Conservation (phyloP, 2,329 filamentous ascomycete species). For the Didymosphaeria variabile region DNA sequence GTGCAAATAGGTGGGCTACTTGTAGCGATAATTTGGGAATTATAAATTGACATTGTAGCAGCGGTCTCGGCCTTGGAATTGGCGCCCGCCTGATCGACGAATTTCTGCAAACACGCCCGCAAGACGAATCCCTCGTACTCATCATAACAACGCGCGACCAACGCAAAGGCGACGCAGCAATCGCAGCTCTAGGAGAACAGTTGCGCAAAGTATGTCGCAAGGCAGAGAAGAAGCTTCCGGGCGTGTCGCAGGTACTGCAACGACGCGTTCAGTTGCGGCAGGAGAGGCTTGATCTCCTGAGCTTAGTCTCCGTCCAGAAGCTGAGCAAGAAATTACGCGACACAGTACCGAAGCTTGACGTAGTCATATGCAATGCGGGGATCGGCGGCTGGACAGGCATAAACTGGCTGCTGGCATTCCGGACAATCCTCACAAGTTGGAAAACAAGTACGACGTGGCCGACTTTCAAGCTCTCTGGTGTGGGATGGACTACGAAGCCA, state of each 20-base stretch:
- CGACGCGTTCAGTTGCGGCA: slow-evolving; percentile 61
- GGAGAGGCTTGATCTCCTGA: slow-evolving; percentile 67
- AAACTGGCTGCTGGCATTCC: slow-evolving; percentile 70
- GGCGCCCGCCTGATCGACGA: slow-evolving; percentile 88
- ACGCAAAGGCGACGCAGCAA: slow-evolving; percentile 77
- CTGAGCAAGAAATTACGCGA: slow-evolving; percentile 63
- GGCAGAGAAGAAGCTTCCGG: slow-evolving; percentile 47
- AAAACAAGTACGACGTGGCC: slow-evolving; percentile 79
- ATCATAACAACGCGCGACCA: slow-evolving; percentile 83
- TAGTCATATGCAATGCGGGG: slow-evolving; percentile 85
- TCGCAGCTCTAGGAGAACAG: slow-evolving; percentile 70
- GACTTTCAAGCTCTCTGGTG: slow-evolving; percentile 72
- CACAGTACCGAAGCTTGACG: slow-evolving; percentile 76
- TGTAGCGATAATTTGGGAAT: not conserved
- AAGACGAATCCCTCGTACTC: slow-evolving; percentile 75
- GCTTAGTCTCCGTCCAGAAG: slow-evolving; percentile 63
- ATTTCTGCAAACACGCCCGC: slow-evolving; percentile 76
- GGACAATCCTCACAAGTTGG: slow-evolving; percentile 67
- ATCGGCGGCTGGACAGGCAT: slow-evolving; percentile 87
- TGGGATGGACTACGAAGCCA: slow-evolving; percentile 63
- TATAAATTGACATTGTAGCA: slow-evolving; percentile 55
- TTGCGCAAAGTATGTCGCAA: slow-evolving; percentile 58
- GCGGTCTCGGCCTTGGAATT: slow-evolving; percentile 86
- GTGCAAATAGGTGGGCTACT: slow-evolving; percentile 77
- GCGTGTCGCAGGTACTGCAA: slow-evolving; percentile 52